Base-by-base conservation (phyloP, 768 basidiomycete genomes). In the Candolleomyces eurysporus region DNA sequence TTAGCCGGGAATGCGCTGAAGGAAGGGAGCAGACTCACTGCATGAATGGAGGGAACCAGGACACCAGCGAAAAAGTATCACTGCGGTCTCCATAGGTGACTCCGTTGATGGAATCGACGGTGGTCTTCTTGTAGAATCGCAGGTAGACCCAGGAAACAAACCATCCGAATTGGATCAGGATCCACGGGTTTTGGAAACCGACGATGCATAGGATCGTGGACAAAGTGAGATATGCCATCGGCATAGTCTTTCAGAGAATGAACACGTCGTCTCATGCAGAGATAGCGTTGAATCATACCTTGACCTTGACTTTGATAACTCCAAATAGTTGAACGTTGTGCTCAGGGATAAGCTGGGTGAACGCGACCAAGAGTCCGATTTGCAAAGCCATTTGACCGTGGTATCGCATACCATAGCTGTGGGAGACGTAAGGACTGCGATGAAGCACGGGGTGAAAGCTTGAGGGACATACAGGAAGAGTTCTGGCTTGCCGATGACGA, bases 91-190 rank as follows among this genome's bases (percentile, higher is more conserved):
- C 97, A 68, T 96, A 90, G 4, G 86, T 84, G 5, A 77, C 77
- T 4, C 90, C 89, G 51, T 82, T 84, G 39, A 85, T 71, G 0
- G 82, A 72, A 60, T 94, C 91, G 39, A 79, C 80, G 4, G 83
- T 76, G 68, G 90, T 91, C 72, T 90, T 88, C 78, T 98, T 98
- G 82, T 98, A 94, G 80, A 99, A 98, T 42, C 97, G 88, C 39
- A 99, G 84, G 76, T 97, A 99, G 58, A 92, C 82, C 91, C 94
- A 99, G 36, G 91, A 84, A 8, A 95, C 91, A 60, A 97, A 90
- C 94, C 96, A 99, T n/a, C 96, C 97, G 72, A 98, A 99, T 71
- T 99, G 97, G 64, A 98, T 95, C 69, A 95, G 77, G 55, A 96
- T 93, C 79, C 87, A 96, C 16, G 94, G 94, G 60, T 87, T 89